phyloP scores from a whole-genome alignment of 108 stramenopile genomes.

The Conticribra weissflogii region DNA sequence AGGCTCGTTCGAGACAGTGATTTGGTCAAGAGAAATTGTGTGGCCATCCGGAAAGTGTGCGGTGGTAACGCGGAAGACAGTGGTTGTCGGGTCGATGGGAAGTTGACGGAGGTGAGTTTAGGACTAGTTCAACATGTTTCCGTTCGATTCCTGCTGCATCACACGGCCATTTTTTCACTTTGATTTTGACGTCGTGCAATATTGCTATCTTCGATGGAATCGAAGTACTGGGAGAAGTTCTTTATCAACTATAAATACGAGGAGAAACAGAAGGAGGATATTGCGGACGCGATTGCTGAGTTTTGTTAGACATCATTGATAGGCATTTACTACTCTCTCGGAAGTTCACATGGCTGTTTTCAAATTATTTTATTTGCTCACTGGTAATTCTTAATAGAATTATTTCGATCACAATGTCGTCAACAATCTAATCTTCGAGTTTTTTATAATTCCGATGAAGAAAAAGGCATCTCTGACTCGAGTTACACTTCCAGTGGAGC shows the following conservation, averaged over 20 bases:
- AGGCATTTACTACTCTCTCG: too few relatives aligned
- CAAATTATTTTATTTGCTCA: too few relatives aligned
- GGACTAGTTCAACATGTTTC: not conserved
- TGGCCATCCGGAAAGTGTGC: constrained; percentile 56
- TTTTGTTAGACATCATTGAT: too few relatives aligned
- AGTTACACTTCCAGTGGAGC: too few relatives aligned
- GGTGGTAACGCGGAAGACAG: constrained; percentile 2
- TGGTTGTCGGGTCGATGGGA: too few relatives aligned
- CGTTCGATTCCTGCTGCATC: not conserved
- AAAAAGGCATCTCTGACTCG: too few relatives aligned
- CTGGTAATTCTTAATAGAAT: too few relatives aligned
- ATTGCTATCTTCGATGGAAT: too few relatives aligned
- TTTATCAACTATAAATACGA: constrained; percentile 66
- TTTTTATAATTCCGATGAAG: too few relatives aligned
- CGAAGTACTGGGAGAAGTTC: constrained; percentile 68
- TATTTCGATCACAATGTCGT: too few relatives aligned
- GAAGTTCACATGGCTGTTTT: too few relatives aligned
- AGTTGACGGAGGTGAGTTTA: constrained; percentile 15
- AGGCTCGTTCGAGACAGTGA: constrained; percentile 21
- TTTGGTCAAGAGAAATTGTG: constrained; percentile 35
- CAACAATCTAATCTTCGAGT: too few relatives aligned
- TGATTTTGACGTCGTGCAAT: constrained; percentile 9
- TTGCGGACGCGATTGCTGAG: constrained; percentile 52
- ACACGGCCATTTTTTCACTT: not conserved
- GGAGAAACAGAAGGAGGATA: constrained; percentile 53